A percentile compares a stretch with the other conserved stretches of the same genome.
Conservation (phyloP, 345 rosid species). For the Bruguiera parviflora region DNA sequence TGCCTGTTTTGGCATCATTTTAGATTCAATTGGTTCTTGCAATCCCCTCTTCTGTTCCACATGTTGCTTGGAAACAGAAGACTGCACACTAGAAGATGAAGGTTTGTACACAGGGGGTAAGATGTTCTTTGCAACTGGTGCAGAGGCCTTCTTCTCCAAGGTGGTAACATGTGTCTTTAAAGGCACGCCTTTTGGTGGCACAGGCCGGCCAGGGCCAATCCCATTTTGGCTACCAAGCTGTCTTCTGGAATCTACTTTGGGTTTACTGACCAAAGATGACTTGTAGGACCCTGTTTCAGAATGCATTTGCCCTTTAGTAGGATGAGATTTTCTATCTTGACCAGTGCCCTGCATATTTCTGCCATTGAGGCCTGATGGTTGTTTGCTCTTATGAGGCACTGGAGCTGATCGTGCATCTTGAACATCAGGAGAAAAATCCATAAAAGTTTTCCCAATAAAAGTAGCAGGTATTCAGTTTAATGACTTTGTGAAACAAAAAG, state of each 20-base stretch:
- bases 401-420: slow-evolving; percentile 61
- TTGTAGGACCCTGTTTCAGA: slow-evolving; percentile 37
- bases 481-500: slow-evolving; percentile 20
- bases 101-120: slow-evolving; percentile 30
- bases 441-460: slow-evolving; percentile 57
- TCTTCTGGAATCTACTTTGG: slow-evolving; percentile 42
- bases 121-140: slow-evolving; percentile 28
- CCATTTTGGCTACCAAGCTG: slow-evolving; percentile 33
- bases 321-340: slow-evolving; percentile 45
- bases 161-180: slow-evolving; percentile 28
- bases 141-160: slow-evolving; percentile 36
- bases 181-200: slow-evolving; percentile 36
- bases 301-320: slow-evolving; percentile 31
- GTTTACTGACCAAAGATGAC: slow-evolving; percentile 30
- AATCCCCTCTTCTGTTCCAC: slow-evolving; percentile 47
- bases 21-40: slow-evolving; percentile 33
- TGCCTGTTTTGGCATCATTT: slow-evolving; percentile 41
- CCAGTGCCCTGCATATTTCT: slow-evolving; percentile 35
- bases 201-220: slow-evolving; percentile 34
- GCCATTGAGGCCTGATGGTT: slow-evolving; percentile 35
- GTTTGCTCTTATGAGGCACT: slow-evolving; percentile 44
- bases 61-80: slow-evolving; percentile 42
- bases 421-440: slow-evolving; percentile 60
- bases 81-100: slow-evolving; percentile 38
- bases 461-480: slow-evolving; percentile 20